These are phyloP conservation scores for Pycnococcus provasolii DNA, from an alignment of 139 green algal genomes.

Conservation along the genomic window DNA sequence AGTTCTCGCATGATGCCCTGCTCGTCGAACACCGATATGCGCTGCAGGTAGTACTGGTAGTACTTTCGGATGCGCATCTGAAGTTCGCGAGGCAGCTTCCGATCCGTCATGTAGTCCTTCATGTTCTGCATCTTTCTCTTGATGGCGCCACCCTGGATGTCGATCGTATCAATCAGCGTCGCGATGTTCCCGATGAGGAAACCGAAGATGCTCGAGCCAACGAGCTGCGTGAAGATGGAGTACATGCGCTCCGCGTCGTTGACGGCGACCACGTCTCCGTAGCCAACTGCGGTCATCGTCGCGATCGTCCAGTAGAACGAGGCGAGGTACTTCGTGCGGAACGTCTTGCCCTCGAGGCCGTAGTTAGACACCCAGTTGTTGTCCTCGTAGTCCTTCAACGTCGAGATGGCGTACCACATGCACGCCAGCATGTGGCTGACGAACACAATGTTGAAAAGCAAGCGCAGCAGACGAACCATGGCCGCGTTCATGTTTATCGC, in stretches of 20 bases:
- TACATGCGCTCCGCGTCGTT: conserved; percentile 31
- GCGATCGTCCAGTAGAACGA: conserved; percentile 38
- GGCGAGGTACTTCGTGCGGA: conserved; percentile 27
- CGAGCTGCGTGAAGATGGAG: conserved; percentile 33
- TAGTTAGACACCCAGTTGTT: conserved; percentile 1
- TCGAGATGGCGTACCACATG: conserved; percentile 37
- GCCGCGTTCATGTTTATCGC: conserved; percentile 8
- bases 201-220: conserved; percentile 28
- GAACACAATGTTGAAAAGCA: conserved; percentile 31
- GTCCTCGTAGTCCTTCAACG: background rate
- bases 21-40: conserved; percentile 19
- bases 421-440: conserved; percentile 45
- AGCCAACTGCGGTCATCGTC: conserved; percentile 38
- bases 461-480: conserved; percentile 23
- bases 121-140: conserved; percentile 21
- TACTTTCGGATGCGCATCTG: conserved; percentile 5
- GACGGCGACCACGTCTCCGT: conserved; percentile 33
- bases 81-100: conserved; percentile 24
- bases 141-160: conserved; percentile 18
- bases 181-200: conserved; percentile 35
- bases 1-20: conserved; percentile 9
- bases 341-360: background rate
- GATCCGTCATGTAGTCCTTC: conserved; percentile 12
- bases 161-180: conserved; percentile 31
- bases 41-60: conserved; percentile 18